phyloP scores from a whole-genome alignment of 1,284 basidiomycete species.

The Agaricales sp. region DNA sequence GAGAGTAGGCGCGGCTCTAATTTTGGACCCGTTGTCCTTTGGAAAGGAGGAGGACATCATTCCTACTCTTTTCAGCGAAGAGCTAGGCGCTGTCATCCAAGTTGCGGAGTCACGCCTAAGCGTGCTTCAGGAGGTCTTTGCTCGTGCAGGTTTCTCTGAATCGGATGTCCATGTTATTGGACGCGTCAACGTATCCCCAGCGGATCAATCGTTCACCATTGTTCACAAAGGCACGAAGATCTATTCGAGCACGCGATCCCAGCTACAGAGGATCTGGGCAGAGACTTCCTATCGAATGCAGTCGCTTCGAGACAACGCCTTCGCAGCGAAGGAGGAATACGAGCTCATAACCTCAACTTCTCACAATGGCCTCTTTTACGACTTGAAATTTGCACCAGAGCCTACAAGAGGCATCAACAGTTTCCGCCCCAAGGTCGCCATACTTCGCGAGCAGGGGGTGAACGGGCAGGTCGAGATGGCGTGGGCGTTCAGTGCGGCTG shows the following conservation, averaged over 20 bases:
- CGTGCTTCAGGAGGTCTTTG: constrained; percentile 54
- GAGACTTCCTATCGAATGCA: constrained; percentile 96
- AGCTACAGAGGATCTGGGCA: constrained; percentile 83
- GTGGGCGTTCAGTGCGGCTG: constrained; percentile 89
- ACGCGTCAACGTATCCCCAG: constrained; percentile 38
- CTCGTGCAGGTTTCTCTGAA: constrained; percentile 62
- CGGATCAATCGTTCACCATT: constrained; percentile 58
- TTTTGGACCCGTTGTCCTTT: constrained; percentile 43
- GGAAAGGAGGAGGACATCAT: constrained; percentile 41
- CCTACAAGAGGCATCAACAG: constrained; percentile 18
- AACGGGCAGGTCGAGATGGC: constrained; percentile 99
- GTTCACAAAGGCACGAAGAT: constrained; percentile 43
- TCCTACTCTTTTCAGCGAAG: constrained; percentile 87
- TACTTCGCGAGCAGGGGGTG: constrained; percentile 96
- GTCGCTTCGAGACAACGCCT: constrained; percentile 76
- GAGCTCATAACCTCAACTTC: constrained; percentile 59
- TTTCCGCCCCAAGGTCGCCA: constrained; percentile 81
- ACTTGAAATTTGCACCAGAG: constrained; percentile 56
- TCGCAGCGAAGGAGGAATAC: constrained; percentile 76
- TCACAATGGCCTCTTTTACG: constrained; percentile 68
- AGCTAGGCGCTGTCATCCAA: constrained; percentile 91
- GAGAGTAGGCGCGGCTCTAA: constrained; percentile 65
- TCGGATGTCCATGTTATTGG: constrained; percentile 72
- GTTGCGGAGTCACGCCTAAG: constrained; percentile 56
- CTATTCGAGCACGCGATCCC: constrained; percentile 57